These are phyloP conservation scores for Chaetomium fimeti DNA, from an alignment of 495 filamentous ascomycete species.

Conservation along the genomic window DNA sequence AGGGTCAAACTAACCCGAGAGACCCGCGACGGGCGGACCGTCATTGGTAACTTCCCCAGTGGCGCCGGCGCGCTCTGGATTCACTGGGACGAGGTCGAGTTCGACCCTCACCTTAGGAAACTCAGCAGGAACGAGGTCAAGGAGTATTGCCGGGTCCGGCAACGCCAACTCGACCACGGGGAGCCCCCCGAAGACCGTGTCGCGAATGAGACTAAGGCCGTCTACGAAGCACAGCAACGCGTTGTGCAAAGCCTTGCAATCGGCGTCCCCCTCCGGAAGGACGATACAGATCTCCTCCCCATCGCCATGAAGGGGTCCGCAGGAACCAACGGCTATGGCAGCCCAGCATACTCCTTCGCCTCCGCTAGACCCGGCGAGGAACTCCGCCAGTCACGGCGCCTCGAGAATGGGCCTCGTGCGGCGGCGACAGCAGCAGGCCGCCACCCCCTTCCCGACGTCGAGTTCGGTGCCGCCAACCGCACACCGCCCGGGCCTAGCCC, in stretches of 20 bases:
- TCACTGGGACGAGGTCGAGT: slow-evolving; percentile 53
- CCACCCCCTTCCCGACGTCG: slow-evolving; percentile 33
- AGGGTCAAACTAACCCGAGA: slow-evolving; percentile 51
- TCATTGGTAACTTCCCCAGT: slow-evolving; percentile 50
- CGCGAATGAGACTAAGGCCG: slow-evolving; percentile 49
- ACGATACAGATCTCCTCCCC: slow-evolving; percentile 16
- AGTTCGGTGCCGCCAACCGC: slow-evolving; percentile 38
- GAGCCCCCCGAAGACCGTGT: slow-evolving; percentile 46
- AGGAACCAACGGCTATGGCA: slow-evolving; percentile 14
- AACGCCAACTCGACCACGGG: slow-evolving; percentile 47
- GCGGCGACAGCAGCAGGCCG: slow-evolving; percentile 22
- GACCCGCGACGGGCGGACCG: slow-evolving; percentile 50
- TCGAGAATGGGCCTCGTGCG: slow-evolving; percentile 19
- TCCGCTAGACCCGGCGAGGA: slow-evolving; percentile 29
- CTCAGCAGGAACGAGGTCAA: slow-evolving; percentile 51
- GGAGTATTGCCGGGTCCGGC: slow-evolving; percentile 54
- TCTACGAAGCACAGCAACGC: slow-evolving; percentile 46
- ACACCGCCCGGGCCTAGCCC: slow-evolving; percentile 16
- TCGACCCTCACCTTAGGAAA: slow-evolving; percentile 46
- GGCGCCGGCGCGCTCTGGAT: slow-evolving; percentile 57
- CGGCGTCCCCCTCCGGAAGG: slow-evolving; percentile 10
- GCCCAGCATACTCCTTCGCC: slow-evolving; percentile 18
- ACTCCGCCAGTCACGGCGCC: slow-evolving; percentile 34
- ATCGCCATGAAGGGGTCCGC: slow-evolving; percentile 28
- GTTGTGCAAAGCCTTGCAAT: slow-evolving; percentile 33